Conservation (phyloP, 2,329 filamentous ascomycete species). For the Penicillium verrucosum region DNA sequence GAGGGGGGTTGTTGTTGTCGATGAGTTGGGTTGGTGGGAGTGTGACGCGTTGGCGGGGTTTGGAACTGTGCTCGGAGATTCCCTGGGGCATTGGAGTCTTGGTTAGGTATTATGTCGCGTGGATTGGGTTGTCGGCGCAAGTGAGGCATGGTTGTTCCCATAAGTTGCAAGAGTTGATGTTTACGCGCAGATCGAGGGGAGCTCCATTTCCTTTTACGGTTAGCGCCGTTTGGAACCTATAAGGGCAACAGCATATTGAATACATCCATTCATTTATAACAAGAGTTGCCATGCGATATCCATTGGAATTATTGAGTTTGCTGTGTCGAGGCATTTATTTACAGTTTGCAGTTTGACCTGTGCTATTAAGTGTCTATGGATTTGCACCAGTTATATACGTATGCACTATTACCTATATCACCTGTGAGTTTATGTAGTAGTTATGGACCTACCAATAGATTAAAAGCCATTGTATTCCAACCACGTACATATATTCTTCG, state of each 20-base stretch:
- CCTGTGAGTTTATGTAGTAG: too few species aligned
- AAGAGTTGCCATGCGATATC: too few species aligned
- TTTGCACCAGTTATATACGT: too few species aligned
- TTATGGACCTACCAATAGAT: too few species aligned
- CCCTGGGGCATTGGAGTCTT: constrained; percentile 12
- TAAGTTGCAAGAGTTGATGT: constrained; percentile 5
- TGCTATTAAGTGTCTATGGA: too few species aligned
- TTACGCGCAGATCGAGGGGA: constrained; percentile 12
- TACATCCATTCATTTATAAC: not conserved
- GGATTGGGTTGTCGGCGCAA: constrained; percentile 23
- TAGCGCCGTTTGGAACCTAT: constrained; percentile 12
- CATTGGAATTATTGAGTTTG: too few species aligned
- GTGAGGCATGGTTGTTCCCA: constrained; percentile 17
- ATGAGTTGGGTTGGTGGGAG: constrained; percentile 26
- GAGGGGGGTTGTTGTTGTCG: constrained; percentile 27
- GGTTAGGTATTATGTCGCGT: constrained; percentile 8
- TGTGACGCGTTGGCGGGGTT: constrained; percentile 31
- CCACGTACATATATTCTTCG: not conserved
- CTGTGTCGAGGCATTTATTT: too few species aligned
- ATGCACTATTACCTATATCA: too few species aligned
- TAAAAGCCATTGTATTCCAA: too few species aligned
- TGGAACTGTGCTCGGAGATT: constrained; percentile 30
- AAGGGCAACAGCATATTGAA: not conserved
- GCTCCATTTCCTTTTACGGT: constrained; percentile 16
- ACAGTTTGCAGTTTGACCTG: too few species aligned